Conservation (phyloP, 2,329 filamentous ascomycete genomes). For the Diaporthe vexans region DNA sequence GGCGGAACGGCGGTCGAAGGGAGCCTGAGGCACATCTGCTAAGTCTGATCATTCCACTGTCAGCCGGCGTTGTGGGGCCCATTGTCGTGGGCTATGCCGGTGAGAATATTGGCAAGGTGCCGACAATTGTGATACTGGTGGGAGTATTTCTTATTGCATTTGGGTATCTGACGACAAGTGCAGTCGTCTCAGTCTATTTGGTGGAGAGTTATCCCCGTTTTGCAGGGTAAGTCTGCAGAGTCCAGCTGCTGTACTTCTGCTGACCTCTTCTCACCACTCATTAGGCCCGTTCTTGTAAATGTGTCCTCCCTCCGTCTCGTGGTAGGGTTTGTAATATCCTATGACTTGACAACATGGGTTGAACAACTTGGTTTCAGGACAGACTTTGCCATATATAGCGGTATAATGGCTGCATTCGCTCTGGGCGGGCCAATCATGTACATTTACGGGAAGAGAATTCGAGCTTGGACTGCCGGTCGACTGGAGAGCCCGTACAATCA, state of each 20-base stretch:
- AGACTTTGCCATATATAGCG: slow-evolving; percentile 43
- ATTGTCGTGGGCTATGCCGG: slow-evolving; percentile 47
- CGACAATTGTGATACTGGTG: slow-evolving; percentile 44
- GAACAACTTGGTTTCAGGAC: slow-evolving; percentile 40
- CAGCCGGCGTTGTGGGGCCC: slow-evolving; percentile 44
- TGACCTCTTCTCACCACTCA: background rate
- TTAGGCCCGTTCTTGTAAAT: slow-evolving; percentile 45
- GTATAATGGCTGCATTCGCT: slow-evolving; percentile 36
- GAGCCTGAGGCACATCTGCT: slow-evolving; percentile 48
- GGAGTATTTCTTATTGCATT: slow-evolving; percentile 46
- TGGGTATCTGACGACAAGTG: slow-evolving; percentile 43
- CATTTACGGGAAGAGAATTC: slow-evolving; percentile 43
- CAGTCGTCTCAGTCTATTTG: slow-evolving; percentile 46
- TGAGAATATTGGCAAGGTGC: slow-evolving; percentile 42
- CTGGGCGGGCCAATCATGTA: slow-evolving; percentile 42
- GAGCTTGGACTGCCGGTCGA: slow-evolving; percentile 37
- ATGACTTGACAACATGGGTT: slow-evolving; percentile 44
- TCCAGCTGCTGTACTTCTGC: background rate
- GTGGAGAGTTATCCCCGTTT: slow-evolving; percentile 47
- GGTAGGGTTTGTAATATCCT: slow-evolving; percentile 43
- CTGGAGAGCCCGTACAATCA: slow-evolving; percentile 26
- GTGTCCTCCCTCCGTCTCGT: slow-evolving; percentile 45
- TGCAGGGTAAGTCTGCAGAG: slow-evolving; percentile 43
- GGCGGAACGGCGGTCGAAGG: slow-evolving; percentile 43
- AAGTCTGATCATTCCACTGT: slow-evolving; percentile 46